Base-by-base conservation (phyloP, 805 yeast species). In the Ogataea henricii region DNA sequence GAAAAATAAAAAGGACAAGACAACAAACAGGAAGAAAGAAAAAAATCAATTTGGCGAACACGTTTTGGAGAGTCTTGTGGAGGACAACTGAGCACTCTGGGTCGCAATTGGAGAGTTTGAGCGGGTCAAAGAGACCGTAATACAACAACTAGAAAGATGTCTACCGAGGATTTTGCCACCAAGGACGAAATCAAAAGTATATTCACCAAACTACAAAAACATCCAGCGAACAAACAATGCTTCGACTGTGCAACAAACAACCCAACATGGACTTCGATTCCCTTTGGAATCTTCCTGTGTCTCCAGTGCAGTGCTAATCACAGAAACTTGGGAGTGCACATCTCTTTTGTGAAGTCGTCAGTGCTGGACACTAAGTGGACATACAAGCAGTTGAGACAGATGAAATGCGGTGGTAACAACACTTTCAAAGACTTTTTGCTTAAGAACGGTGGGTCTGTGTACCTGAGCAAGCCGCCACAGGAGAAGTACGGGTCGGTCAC, bases 211-310 rank as follows among this genome's bases (percentile, higher is more conserved):
- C 72, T 88, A 57, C 78, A 80, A 58, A 72, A 84, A 67, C 74
- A 78, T 53, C 82, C 82, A 21, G 87, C 89, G 40, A 91, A 91
- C 73, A 85, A 85, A 61, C 67, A 67, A 45, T 94, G 99, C 70
- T 92, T 94, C 70, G 99, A 94, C 66, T 94, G 99, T 69, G 79
- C 86, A 45, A 87, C 91, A 59, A 89, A 87, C 64, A 91, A 91
- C 66, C 98, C 99, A 30, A 89, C 98, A 0, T 94, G 99, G 99
- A 89, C 99, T 3, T 92, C 98, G 12, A 90, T 92, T 46, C 96
- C 98, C 12, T 92, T 89, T 68, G 99, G 97, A 47, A 87, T 91
- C 44, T 79, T 91, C 65, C 72, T 94, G 49, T 94, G 99, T 73
- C 77, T 91, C 51, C 96, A 94, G 67, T 94, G 99, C 68, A 87